Conservation (phyloP, 1,284 basidiomycete species). For the Apiotrichum domesticum region DNA sequence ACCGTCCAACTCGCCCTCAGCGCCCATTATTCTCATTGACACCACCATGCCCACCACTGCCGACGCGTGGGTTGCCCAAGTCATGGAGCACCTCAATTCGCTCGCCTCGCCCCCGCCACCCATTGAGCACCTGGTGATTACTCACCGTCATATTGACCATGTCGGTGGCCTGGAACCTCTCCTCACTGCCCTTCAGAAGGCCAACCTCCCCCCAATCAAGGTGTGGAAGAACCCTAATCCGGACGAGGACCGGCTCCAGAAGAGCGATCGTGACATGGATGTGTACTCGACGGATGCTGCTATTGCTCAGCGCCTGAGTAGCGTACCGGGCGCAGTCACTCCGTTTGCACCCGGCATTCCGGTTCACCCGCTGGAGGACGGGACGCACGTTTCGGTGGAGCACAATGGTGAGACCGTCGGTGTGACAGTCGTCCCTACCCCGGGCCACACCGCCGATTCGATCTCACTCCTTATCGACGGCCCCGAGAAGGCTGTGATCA, state of each 20-base stretch:
- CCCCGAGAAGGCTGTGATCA: constrained; percentile 61
- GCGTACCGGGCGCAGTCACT: background rate
- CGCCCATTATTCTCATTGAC: constrained; percentile 76
- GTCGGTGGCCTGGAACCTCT: constrained; percentile 69
- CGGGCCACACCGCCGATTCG: constrained; percentile 87
- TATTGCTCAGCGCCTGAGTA: constrained; percentile 24
- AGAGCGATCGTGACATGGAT: constrained; percentile 22
- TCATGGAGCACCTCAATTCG: constrained; percentile 27
- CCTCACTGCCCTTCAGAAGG: constrained; percentile 57
- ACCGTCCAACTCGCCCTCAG: constrained; percentile 51
- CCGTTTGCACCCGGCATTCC: background rate
- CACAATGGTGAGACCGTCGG: constrained; percentile 17
- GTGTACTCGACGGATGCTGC: constrained; percentile 24
- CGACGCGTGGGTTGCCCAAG: constrained; percentile 39
- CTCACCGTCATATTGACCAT: constrained; percentile 88
- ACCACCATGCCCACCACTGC: constrained; percentile 68
- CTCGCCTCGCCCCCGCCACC: constrained; percentile 15
- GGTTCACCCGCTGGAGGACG: background rate
- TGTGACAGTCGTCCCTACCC: constrained; percentile 70
- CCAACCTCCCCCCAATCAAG: constrained; percentile 42
- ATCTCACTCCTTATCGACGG: constrained; percentile 60
- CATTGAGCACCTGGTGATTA: constrained; percentile 78
- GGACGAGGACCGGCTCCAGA: constrained; percentile 31
- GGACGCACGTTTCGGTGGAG: constrained; percentile 7
- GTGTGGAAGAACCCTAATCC: constrained; percentile 48